phyloP scores from a whole-genome alignment of 345 rosid species.

The Noccaea bulbosa region DNA sequence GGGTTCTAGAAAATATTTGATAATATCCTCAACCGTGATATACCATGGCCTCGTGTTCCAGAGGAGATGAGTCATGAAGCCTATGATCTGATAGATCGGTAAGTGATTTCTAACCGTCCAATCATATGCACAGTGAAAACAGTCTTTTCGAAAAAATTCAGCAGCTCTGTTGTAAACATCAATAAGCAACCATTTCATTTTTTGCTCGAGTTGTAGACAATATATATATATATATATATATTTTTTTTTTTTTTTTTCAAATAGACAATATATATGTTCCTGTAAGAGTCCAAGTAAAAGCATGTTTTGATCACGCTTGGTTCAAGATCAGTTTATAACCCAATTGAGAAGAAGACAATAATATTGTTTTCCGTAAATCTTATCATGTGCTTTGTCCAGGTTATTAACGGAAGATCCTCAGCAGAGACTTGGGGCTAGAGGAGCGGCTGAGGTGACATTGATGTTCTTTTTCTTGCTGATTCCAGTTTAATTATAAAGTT shows the following conservation, averaged over 20 bases:
- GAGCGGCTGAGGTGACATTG: slow-evolving; percentile 81
- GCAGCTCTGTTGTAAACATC: slow-evolving; percentile 14
- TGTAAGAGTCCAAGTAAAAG: not conserved
- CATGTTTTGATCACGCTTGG: slow-evolving; percentile 2
- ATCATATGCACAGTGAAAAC: slow-evolving; percentile 12
- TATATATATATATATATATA: slow-evolving; percentile 1
- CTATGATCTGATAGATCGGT: slow-evolving; percentile 80
- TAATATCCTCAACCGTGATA: slow-evolving; percentile 87
- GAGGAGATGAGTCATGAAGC: slow-evolving; percentile 87
- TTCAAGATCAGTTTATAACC: slow-evolving; percentile 22
- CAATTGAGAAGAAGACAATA: not conserved
- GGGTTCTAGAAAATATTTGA: slow-evolving; percentile 78
- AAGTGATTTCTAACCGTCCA: slow-evolving; percentile 26
- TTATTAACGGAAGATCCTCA: slow-evolving; percentile 88
- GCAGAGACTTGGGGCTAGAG: slow-evolving; percentile 90
- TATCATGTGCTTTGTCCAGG: slow-evolving; percentile 48
- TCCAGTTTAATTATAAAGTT: not conserved
- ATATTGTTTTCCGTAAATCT: not conserved
- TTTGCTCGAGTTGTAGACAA: slow-evolving; percentile 10
- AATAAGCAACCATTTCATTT: slow-evolving; percentile 11
- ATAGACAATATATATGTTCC: not conserved
- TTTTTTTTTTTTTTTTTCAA: too few species aligned
- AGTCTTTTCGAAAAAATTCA: not conserved
- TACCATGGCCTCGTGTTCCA: slow-evolving; percentile 88
- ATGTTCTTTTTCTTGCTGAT: slow-evolving; percentile 26